These are phyloP conservation scores for Erysimum cheiranthoides DNA, from an alignment of 345 rosid species.

Conservation along the genomic window DNA sequence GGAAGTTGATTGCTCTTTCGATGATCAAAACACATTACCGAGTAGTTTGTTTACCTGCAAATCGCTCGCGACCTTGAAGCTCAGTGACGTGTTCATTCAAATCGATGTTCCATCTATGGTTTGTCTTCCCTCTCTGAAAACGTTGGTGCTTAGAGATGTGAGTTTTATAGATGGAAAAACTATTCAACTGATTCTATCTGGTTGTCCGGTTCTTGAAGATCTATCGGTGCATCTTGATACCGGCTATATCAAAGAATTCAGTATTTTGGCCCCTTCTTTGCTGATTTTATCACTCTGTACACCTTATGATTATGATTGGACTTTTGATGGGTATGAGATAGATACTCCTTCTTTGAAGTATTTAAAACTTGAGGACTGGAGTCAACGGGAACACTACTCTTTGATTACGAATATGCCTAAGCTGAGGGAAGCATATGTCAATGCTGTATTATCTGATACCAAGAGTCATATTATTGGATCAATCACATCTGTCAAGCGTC, in stretches of 20 bases:
- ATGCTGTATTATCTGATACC: no score
- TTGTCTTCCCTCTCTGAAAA: background rate
- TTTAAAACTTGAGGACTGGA: background rate
- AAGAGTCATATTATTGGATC: background rate
- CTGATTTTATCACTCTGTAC: background rate
- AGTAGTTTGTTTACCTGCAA: background rate
- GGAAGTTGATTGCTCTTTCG: no score
- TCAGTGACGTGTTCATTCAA: background rate
- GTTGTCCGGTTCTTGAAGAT: background rate
- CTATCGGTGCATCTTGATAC: background rate
- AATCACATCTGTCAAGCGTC: no score
- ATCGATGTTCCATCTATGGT: background rate
- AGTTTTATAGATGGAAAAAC: background rate
- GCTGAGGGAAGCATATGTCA: no score
- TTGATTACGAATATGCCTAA: background rate
- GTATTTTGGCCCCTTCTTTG: background rate
- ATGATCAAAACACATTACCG: background rate
- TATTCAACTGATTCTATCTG: background rate
- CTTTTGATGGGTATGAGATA: background rate
- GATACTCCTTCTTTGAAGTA: background rate
- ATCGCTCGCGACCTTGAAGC: background rate
- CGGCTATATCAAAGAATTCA: background rate
- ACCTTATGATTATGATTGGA: background rate
- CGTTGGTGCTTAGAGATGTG: background rate
- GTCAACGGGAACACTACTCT: background rate